Percentiles rank a stretch among this genome's conserved stretches.
Evolutionary conservation across 352 stramenopile genomes (phyloP).

Genomic region (Globisporangium cylindrosporum): DNA sequence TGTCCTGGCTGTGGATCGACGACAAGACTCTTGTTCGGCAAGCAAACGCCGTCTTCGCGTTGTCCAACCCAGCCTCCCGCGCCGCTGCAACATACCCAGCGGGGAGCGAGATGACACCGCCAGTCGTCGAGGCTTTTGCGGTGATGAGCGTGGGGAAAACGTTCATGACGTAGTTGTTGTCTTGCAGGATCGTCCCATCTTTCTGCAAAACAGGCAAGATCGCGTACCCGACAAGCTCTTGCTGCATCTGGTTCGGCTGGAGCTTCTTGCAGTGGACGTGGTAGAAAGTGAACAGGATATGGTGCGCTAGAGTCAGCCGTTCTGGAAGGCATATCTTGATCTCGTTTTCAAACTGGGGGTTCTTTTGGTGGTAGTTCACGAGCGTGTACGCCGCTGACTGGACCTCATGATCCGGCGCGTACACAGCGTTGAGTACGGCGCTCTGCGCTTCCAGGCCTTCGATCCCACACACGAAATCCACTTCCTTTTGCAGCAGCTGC

Average conservation of each 20-base stretch:
- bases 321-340: slow-evolving; percentile 70
- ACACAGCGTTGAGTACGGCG: slow-evolving; percentile 37
- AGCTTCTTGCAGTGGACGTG: slow-evolving; percentile 85
- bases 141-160: slow-evolving; percentile 27
- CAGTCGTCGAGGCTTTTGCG: slow-evolving; percentile 22
- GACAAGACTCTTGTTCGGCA: slow-evolving; percentile 47
- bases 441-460: slow-evolving; percentile 28
- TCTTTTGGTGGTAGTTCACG: slow-evolving; percentile 83
- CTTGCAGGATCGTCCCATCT: slow-evolving; percentile 49
- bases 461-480: slow-evolving; percentile 40
- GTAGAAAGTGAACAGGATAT: slow-evolving; percentile 75
- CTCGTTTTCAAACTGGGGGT: slow-evolving; percentile 70
- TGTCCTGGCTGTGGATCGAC: slow-evolving; percentile 60
- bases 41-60: slow-evolving; percentile 36
- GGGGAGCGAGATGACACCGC: slow-evolving; percentile 28
- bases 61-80: slow-evolving; percentile 29
- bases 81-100: slow-evolving; percentile 39
- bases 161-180: slow-evolving; percentile 40
- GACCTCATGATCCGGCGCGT: slow-evolving; percentile 30
- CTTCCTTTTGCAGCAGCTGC: slow-evolving; percentile 53
- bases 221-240: slow-evolving; percentile 63
- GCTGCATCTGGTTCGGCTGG: slow-evolving; percentile 45
- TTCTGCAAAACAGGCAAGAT: slow-evolving; percentile 44
- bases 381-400: slow-evolving; percentile 28
- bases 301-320: slow-evolving; percentile 40